Evolutionary conservation across 805 yeast genomes (phyloP).

Genomic region (Yarrowia sp.): DNA sequence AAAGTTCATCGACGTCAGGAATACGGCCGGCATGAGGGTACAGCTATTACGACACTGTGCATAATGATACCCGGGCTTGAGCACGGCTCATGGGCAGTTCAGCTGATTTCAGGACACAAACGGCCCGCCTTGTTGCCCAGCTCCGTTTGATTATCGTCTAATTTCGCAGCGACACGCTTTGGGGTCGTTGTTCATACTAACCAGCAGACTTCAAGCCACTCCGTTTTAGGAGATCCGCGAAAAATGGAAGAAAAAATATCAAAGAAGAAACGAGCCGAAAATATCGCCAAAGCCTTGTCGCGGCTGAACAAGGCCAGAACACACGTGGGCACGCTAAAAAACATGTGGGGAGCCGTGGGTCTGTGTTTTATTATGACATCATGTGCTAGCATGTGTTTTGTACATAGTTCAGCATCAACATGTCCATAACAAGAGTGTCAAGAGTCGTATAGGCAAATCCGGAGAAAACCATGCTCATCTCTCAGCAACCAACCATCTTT

Average conservation of each 20-base stretch:
- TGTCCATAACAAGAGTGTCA: no score
- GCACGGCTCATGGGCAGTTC: no score
- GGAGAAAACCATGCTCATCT: no score
- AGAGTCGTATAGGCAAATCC: no score
- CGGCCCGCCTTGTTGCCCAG: not conserved
- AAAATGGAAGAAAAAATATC: no score
- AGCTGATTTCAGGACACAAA: no score
- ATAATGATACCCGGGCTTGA: not conserved
- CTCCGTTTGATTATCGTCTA: not conserved
- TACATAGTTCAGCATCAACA: no score
- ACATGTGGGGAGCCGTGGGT: not conserved
- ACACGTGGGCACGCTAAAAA: not conserved
- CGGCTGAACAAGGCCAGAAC: not conserved
- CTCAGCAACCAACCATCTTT: no score
- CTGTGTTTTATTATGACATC: no score
- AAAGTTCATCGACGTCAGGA: not conserved
- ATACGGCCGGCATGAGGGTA: no score
- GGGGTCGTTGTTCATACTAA: not conserved
- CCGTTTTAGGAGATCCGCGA: constrained; percentile 22
- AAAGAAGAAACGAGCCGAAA: not conserved
- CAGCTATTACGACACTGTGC: not conserved
- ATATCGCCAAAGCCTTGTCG: constrained; percentile 6
- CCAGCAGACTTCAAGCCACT: constrained; percentile 19
- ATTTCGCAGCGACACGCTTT: not conserved
- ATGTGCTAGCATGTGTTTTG: no score